A percentile compares a stretch with the other conserved stretches of the same genome.
Conservation (phyloP, 2,329 filamentous ascomycete species). For the Botrytis tulipae region DNA sequence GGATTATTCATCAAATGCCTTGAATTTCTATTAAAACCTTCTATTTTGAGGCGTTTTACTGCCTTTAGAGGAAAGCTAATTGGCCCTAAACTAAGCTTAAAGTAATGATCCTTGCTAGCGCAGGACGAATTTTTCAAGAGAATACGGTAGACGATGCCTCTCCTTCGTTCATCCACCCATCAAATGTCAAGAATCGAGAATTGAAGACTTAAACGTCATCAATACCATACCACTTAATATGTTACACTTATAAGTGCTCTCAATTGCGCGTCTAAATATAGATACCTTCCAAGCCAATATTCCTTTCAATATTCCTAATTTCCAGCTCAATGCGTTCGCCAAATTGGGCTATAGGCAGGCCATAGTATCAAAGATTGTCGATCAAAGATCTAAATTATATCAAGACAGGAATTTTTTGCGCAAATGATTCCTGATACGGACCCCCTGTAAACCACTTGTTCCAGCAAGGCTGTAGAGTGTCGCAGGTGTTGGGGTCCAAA, state of each 20-base stretch:
- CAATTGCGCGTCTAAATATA: constrained; percentile 5
- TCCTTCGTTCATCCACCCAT: not conserved
- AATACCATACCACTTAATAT: not conserved
- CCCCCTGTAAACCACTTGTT: not conserved
- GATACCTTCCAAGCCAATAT: not conserved
- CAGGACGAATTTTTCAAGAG: no score
- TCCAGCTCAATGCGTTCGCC: not conserved
- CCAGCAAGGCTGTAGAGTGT: not conserved
- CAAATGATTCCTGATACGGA: not conserved
- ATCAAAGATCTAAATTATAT: not conserved
- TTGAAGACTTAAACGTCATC: not conserved
- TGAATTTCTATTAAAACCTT: no score
- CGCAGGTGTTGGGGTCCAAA: not conserved
- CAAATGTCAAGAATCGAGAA: not conserved
- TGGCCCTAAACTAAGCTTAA: no score
- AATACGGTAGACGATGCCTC: not conserved
- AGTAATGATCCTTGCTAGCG: no score
- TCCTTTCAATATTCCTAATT: constrained; percentile 8
- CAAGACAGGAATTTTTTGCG: not conserved
- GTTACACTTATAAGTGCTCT: not conserved
- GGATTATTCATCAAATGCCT: no score
- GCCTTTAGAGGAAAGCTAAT: no score
- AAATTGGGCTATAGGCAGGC: not conserved
- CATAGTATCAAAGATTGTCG: not conserved
- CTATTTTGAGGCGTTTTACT: no score